Evolutionary conservation across 495 filamentous ascomycete species (phyloP).

Genomic region (Rostrohypoxylon terebratum): DNA sequence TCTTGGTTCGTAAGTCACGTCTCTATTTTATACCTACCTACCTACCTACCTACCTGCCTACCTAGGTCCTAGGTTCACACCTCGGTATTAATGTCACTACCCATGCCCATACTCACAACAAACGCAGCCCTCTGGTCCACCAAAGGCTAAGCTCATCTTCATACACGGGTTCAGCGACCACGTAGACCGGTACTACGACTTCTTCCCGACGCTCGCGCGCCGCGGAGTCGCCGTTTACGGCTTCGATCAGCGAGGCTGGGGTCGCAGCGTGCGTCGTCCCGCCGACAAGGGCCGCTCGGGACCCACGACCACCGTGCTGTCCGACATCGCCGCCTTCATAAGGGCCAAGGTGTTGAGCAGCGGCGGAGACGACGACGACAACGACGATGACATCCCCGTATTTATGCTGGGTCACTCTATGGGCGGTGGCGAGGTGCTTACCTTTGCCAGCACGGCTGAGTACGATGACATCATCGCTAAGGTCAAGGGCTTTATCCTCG

Average conservation of each 20-base stretch:
- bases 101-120: conserved; percentile 18
- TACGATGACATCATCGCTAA: conserved; percentile 59
- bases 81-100: conserved; percentile 9
- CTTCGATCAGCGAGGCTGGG: conserved; percentile 84
- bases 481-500: conserved; percentile 73
- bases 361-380: conserved; percentile 33
- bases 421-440: conserved; percentile 79
- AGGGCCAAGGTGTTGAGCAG: conserved; percentile 52
- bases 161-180: conserved; percentile 93
- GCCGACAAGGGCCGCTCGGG: conserved; percentile 75
- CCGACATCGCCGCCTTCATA: conserved; percentile 81
- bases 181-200: conserved; percentile 74
- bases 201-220: conserved; percentile 76
- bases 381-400: too few relatives aligned
- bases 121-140: conserved; percentile 60
- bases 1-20: conserved; percentile 78
- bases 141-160: conserved; percentile 77
- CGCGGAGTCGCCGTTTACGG: conserved; percentile 77
- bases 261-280: conserved; percentile 59
- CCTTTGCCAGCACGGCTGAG: conserved; percentile 54
- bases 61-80: too few relatives aligned
- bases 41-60: too few relatives aligned
- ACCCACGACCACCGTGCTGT: conserved; percentile 74
- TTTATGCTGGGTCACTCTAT: conserved; percentile 91
- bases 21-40: neutral